Evolutionary conservation across 2,329 filamentous ascomycete species (phyloP).

Genomic region (Epichloe elymi): DNA sequence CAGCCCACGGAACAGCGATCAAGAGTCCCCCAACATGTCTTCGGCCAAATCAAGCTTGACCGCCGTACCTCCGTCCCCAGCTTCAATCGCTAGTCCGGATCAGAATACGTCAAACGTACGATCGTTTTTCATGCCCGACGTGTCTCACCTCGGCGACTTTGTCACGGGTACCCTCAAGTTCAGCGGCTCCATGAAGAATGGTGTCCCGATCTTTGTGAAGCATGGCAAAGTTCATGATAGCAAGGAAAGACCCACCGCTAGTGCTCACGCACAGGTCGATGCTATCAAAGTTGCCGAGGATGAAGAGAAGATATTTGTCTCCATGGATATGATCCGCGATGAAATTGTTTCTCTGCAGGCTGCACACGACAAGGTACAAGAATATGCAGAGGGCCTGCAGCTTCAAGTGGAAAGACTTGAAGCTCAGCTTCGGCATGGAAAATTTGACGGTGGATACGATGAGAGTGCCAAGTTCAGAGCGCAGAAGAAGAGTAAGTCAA

Average conservation of each 20-base stretch:
- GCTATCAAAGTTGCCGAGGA: constrained; percentile 36
- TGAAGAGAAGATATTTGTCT: constrained; percentile 45
- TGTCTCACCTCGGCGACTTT: constrained; percentile 43
- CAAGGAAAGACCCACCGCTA: constrained; percentile 18
- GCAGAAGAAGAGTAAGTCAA: constrained; percentile 43
- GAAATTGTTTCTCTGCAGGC: constrained; percentile 43
- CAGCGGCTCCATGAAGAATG: constrained; percentile 36
- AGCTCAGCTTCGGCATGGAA: constrained; percentile 32
- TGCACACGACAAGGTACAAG: constrained; percentile 41
- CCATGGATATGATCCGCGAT: constrained; percentile 47
- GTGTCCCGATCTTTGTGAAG: constrained; percentile 43
- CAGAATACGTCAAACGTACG: constrained; percentile 30
- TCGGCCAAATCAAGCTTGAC: constrained; percentile 29
- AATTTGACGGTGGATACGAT: constrained; percentile 29
- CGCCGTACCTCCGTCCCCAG: constrained; percentile 26
- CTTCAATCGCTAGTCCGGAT: constrained; percentile 19
- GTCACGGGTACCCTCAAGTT: constrained; percentile 41
- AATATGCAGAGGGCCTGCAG: constrained; percentile 40
- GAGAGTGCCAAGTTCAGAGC: constrained; percentile 30
- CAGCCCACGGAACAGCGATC: constrained; percentile 13
- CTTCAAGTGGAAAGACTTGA: constrained; percentile 38
- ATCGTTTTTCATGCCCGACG: constrained; percentile 41
- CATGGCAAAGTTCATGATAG: constrained; percentile 37
- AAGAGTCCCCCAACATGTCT: constrained; percentile 22
- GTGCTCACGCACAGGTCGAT: constrained; percentile 35